Evolutionary conservation across 805 yeast genomes (phyloP).

Genomic region (Scheffersomyces stipitis): DNA sequence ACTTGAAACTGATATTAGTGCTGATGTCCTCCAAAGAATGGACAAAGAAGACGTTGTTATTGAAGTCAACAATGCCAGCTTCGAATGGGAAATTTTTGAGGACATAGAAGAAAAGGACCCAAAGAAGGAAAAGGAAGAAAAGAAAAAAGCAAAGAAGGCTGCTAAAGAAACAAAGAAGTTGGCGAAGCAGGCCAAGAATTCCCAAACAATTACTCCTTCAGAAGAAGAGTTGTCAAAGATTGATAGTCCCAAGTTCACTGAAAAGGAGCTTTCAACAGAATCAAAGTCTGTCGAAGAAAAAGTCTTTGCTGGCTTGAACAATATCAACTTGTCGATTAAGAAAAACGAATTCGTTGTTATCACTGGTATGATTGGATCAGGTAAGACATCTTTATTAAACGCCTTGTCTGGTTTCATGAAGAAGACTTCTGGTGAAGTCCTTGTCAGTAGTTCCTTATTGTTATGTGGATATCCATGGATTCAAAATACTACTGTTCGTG

Average conservation of each 20-base stretch:
- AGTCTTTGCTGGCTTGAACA: constrained; percentile 41
- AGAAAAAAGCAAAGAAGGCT: constrained; percentile 1
- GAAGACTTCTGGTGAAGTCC: constrained; percentile 49
- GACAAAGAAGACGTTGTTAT: constrained; percentile 42
- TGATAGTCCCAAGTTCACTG: background rate
- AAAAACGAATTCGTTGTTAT: constrained; percentile 70
- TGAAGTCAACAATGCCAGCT: constrained; percentile 50
- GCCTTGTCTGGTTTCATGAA: constrained; percentile 73
- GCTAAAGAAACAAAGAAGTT: constrained; percentile 2
- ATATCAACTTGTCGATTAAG: constrained; percentile 51
- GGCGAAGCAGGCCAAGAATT: background rate
- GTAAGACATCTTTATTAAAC: constrained; percentile 68
- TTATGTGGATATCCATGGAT: constrained; percentile 75
- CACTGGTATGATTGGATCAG: constrained; percentile 79
- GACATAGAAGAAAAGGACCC: constrained; percentile 9
- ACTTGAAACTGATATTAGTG: constrained; percentile 22
- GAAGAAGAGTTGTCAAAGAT: background rate
- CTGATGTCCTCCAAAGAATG: constrained; percentile 27
- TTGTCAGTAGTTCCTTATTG: constrained; percentile 50
- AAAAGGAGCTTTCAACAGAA: background rate
- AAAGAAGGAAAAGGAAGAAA: background rate
- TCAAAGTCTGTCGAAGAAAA: background rate
- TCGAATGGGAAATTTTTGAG: constrained; percentile 59
- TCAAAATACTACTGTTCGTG: constrained; percentile 72
- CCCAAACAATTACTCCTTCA: too few species aligned